These are phyloP conservation scores for Neopestalotiopsis sp. DNA, from an alignment of 2,329 filamentous ascomycete species.

Conservation along the genomic window DNA sequence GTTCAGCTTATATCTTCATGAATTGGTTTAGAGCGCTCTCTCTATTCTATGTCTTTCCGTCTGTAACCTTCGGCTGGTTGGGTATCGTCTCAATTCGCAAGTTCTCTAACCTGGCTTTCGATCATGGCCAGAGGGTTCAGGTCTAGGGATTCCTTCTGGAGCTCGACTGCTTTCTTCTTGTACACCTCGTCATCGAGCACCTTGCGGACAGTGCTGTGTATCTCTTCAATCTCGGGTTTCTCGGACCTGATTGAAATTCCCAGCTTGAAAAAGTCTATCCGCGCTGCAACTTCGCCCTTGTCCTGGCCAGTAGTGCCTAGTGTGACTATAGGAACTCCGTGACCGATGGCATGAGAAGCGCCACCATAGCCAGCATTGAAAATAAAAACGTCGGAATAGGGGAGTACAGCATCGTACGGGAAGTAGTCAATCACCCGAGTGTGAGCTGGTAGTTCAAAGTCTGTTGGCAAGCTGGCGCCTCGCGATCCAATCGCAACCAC, in stretches of 20 bases:
- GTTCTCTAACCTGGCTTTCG: background rate
- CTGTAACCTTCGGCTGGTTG: background rate
- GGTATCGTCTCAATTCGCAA: background rate
- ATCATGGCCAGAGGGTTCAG: slow-evolving; percentile 6
- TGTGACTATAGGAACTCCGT: slow-evolving; percentile 21
- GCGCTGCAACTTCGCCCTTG: slow-evolving; percentile 17
- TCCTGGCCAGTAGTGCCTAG: slow-evolving; percentile 18
- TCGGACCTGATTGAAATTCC: background rate
- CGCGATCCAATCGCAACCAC: slow-evolving; percentile 37
- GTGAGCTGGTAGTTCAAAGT: slow-evolving; percentile 43
- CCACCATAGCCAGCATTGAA: slow-evolving; percentile 22
- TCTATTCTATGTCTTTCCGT: background rate
- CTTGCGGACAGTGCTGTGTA: background rate
- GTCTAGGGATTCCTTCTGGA: slow-evolving; percentile 4
- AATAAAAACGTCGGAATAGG: slow-evolving; percentile 39
- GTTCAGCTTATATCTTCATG: too few species aligned
- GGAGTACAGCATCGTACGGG: slow-evolving; percentile 51
- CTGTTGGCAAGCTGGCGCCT: slow-evolving; percentile 32
- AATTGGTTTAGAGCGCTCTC: background rate
- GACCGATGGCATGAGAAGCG: slow-evolving; percentile 41
- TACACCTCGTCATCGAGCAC: background rate
- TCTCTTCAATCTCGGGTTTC: background rate
- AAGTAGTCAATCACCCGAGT: slow-evolving; percentile 51
- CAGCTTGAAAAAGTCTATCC: slow-evolving; percentile 4
- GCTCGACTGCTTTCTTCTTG: slow-evolving; percentile 11